Evolutionary conservation across 164 flowering plant species (phyloP), one percentile per base, ranked within the genome.

Genomic region (Piper longum): DNA sequence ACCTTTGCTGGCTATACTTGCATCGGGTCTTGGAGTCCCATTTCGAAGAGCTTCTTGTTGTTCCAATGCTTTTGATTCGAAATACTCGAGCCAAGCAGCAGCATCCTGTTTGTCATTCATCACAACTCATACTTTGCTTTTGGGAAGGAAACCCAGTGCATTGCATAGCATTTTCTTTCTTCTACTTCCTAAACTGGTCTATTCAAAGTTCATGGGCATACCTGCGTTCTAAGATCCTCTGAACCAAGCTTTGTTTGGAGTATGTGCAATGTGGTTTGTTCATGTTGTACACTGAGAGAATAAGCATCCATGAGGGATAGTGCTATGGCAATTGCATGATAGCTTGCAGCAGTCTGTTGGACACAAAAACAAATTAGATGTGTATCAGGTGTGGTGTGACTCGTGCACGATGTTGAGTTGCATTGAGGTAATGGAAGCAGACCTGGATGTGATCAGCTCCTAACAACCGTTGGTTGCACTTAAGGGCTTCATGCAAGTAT

Each of bases 21-120:
- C 84, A 79, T 91, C 98, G 9, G 82, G 88, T 71, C 83, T 91
- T 48, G 92, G 98, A 51, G 82, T 82, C 56, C 98, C 95, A 75
- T 75, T 85, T 36, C 85, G 78, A 63, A 89, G 87, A 9, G 92
- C 91, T 73, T 91, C 98, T 80, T 89, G 98, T 80, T 87, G 95
- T 78, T 91, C 98, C 56, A 87, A 51, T 18, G 80, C 90, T 74
- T 79, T 91, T 43, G 92, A 83, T 71, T 91, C 95, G 75, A 91
- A 91, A 74, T 89, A 87, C 65, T 91, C 98, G 39, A 88, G 91
- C 96, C 95, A 88, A 39, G 95, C 96, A 70, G 95, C 95, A 69
- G 96, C 91, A 77, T 87, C 98, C 98, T 91, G 81, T 58, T 74
- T 14, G 14, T 14, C 3, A 14, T 48, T 48, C 52, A 6, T 48